Percentiles rank a stretch among this genome's conserved stretches.
Evolutionary conservation across 495 filamentous ascomycete genomes (phyloP).

Genomic region (Neurospora sp.): DNA sequence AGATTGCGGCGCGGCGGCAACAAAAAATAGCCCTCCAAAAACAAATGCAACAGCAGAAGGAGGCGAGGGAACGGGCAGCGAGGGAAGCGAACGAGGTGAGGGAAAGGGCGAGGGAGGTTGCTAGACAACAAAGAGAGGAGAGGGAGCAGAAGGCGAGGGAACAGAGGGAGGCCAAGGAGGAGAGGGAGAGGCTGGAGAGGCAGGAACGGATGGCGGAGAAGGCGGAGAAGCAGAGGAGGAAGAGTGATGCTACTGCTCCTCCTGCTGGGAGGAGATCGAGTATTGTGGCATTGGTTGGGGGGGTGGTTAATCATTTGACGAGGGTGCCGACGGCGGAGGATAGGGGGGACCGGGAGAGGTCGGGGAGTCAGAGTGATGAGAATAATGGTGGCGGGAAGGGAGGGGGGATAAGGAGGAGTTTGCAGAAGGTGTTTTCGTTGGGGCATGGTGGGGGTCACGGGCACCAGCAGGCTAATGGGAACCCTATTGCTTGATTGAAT

Average conservation of each 20-base stretch:
- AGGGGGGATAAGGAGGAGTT: constrained; percentile 22
- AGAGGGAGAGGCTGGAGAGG: neutral
- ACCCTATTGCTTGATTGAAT: neutral
- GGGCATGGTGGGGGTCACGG: constrained; percentile 1
- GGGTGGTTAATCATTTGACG: neutral
- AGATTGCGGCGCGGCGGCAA: constrained; percentile 27
- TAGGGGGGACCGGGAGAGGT: neutral
- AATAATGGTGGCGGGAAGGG: constrained; percentile 30
- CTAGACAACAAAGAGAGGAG: constrained; percentile 10
- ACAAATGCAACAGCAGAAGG: constrained; percentile 11
- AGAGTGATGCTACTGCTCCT: constrained; percentile 30
- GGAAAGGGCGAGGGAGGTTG: neutral
- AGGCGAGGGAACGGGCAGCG: constrained; percentile 7
- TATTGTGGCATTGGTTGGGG: neutral
- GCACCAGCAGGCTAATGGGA: neutral
- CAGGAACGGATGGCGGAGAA: constrained; percentile 20
- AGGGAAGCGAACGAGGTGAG: neutral
- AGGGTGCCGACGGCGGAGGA: neutral
- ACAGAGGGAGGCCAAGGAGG: neutral
- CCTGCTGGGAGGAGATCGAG: neutral
- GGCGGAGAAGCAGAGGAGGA: constrained; percentile 22
- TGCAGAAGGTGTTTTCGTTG: constrained; percentile 32
- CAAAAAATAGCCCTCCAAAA: constrained; percentile 16
- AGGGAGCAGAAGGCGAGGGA: constrained; percentile 7
- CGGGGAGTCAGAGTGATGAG: constrained; percentile 22